A percentile compares a stretch with the other conserved stretches of the same genome.
phyloP scores from a whole-genome alignment of 208 protist genomes.

The Crithidia fasciculata region DNA sequence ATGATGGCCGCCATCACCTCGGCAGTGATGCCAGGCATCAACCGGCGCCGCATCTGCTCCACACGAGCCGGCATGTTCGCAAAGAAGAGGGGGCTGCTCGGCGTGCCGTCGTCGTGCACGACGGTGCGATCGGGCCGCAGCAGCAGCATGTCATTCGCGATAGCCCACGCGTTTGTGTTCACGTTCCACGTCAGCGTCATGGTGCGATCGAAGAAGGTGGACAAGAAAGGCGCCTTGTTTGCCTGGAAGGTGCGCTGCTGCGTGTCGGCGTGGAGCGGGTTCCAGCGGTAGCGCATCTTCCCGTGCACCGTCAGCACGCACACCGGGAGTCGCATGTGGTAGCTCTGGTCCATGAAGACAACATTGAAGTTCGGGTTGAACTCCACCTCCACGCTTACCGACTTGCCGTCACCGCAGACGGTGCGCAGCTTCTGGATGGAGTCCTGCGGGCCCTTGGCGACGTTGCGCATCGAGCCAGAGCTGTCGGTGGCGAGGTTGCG shows the following conservation, averaged over 20 bases:
- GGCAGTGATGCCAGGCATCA: slow-evolving; percentile 44
- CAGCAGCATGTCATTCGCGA: slow-evolving; percentile 87
- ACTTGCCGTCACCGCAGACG: slow-evolving; percentile 53
- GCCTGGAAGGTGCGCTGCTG: slow-evolving; percentile 43
- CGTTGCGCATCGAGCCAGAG: slow-evolving; percentile 50
- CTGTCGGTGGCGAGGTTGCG: slow-evolving; percentile 73
- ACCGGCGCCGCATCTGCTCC: slow-evolving; percentile 64
- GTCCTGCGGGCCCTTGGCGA: slow-evolving; percentile 55
- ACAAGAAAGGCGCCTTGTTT: slow-evolving; percentile 52
- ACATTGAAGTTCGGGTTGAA: slow-evolving; percentile 81
- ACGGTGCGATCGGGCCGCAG: slow-evolving; percentile 75
- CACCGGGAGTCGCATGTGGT: slow-evolving; percentile 61
- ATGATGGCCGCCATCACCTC: slow-evolving; percentile 73
- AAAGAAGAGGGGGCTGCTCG: slow-evolving; percentile 72
- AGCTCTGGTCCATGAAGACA: slow-evolving; percentile 39
- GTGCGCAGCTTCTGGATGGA: slow-evolving; percentile 44
- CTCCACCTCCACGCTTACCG: slow-evolving; percentile 46
- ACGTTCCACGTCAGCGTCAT: slow-evolving; percentile 48
- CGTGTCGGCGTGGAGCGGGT: slow-evolving; percentile 40
- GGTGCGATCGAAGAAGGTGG: slow-evolving; percentile 87
- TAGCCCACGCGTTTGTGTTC: slow-evolving; percentile 40
- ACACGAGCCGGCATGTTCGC: slow-evolving; percentile 57
- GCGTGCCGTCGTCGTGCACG: slow-evolving; percentile 55
- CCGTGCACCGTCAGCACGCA: slow-evolving; percentile 82
- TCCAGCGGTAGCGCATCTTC: slow-evolving; percentile 73